A percentile compares a stretch with the other conserved stretches of the same genome.
These are phyloP conservation scores for Tetrahymena borealis DNA, from an alignment of 73 alveolate genomes.

Conservation along the genomic window DNA sequence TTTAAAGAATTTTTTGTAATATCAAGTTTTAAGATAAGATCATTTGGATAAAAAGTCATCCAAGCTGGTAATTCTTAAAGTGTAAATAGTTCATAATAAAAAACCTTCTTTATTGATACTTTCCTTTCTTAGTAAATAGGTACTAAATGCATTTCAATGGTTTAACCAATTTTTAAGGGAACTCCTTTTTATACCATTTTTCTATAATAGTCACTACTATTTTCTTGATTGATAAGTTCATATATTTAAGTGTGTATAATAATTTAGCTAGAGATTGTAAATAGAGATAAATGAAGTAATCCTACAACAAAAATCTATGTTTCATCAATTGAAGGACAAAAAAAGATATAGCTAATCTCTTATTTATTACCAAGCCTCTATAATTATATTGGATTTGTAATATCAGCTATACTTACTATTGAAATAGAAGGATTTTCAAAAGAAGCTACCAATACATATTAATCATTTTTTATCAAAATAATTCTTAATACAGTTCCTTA, in stretches of 20 bases:
- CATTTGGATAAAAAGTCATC: background rate
- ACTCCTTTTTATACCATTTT: background rate
- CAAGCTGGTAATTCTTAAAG: background rate
- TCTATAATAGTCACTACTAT: background rate
- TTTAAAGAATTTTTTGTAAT: background rate
- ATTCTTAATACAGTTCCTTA: background rate
- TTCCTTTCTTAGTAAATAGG: background rate
- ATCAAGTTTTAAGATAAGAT: background rate
- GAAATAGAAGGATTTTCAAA: background rate
- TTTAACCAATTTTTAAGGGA: background rate
- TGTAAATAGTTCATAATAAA: background rate
- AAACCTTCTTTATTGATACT: background rate
- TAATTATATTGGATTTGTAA: background rate
- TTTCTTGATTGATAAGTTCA: background rate
- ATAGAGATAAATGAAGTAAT: background rate
- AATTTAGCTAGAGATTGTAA: background rate
- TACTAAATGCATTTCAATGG: background rate
- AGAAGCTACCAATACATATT: background rate
- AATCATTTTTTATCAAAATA: background rate
- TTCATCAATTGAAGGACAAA: background rate
- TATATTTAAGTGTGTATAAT: background rate
- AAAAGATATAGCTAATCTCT: background rate
- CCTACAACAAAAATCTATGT: background rate
- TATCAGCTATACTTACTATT: background rate
- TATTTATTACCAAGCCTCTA: background rate